Conservation (phyloP, 805 yeast genomes). For the Wickerhamomyces canadensis region DNA sequence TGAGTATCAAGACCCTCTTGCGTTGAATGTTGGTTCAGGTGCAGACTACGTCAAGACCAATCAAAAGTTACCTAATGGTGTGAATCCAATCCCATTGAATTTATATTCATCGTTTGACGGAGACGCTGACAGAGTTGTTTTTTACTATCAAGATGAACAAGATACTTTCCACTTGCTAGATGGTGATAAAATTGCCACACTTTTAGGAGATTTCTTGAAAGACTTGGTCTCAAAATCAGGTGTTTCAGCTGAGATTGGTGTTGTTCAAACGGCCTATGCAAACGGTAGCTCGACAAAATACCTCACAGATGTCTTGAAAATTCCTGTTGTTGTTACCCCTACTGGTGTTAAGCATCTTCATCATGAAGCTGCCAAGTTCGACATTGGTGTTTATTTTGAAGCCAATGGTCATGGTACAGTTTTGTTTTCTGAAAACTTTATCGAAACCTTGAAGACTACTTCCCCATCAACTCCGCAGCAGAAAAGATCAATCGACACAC, state of each 20-base stretch:
- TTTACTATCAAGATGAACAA: slow-evolving; percentile 47
- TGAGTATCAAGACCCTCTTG: slow-evolving; percentile 44
- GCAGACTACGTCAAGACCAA: slow-evolving; percentile 94
- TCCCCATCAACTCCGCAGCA: slow-evolving; percentile 38
- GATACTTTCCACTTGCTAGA: slow-evolving; percentile 58
- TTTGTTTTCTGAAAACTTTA: slow-evolving; percentile 57
- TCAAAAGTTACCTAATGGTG: slow-evolving; percentile 68
- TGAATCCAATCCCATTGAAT: slow-evolving; percentile 38
- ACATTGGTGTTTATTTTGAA: slow-evolving; percentile 92
- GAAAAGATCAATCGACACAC: slow-evolving; percentile 42
- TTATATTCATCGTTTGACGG: slow-evolving; percentile 90
- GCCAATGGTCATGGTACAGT: slow-evolving; percentile 99
- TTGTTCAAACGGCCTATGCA: slow-evolving; percentile 97
- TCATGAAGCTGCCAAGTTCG: slow-evolving; percentile 80
- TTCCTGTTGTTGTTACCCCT: slow-evolving; percentile 84
- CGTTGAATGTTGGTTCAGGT: slow-evolving; percentile 78
- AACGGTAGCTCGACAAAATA: slow-evolving; percentile 86
- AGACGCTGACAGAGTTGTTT: slow-evolving; percentile 92
- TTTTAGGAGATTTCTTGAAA: slow-evolving; percentile 67
- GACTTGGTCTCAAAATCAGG: slow-evolving; percentile 43
- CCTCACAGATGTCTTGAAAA: slow-evolving; percentile 49
- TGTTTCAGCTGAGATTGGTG: slow-evolving; percentile 51
- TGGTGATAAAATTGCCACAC: slow-evolving; percentile 90
- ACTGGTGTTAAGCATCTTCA: slow-evolving; percentile 97
- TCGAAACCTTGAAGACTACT: slow-evolving; percentile 31